These are phyloP conservation scores for Neurospora crassa DNA, from an alignment of 2,329 filamentous ascomycete genomes.

Conservation along the genomic window DNA sequence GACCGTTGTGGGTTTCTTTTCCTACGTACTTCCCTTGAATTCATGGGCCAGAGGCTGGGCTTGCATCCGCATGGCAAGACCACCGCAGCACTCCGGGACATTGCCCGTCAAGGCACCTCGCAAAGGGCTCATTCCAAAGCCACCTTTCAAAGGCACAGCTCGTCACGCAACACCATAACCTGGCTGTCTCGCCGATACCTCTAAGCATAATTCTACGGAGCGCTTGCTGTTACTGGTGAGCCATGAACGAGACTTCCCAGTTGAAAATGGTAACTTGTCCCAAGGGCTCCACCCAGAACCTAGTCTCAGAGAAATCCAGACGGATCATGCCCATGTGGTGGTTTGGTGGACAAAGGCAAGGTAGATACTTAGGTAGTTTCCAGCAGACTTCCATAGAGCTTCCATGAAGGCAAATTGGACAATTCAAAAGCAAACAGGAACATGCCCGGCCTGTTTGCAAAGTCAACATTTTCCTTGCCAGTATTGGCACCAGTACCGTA, in stretches of 20 bases:
- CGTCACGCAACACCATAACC: background rate
- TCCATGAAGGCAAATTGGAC: background rate
- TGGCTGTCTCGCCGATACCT: background rate
- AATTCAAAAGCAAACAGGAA: background rate
- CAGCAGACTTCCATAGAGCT: background rate
- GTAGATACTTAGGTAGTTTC: background rate
- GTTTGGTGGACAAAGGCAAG: background rate
- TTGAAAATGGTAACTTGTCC: background rate
- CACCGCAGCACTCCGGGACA: background rate
- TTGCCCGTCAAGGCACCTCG: background rate
- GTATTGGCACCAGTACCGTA: background rate
- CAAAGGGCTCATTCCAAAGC: background rate
- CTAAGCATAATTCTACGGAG: background rate
- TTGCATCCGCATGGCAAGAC: background rate
- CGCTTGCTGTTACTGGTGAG: background rate
- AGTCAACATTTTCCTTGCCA: background rate
- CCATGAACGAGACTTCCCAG: background rate
- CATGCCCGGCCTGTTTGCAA: background rate
- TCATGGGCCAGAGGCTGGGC: background rate
- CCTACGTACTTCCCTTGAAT: background rate
- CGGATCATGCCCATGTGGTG: background rate
- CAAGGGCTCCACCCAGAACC: background rate
- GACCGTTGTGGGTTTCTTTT: background rate
- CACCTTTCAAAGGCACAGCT: background rate
- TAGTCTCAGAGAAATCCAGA: background rate